Evolutionary conservation across 1,284 basidiomycete genomes (phyloP).

Genomic region (Uromyces viciae-fabae): DNA sequence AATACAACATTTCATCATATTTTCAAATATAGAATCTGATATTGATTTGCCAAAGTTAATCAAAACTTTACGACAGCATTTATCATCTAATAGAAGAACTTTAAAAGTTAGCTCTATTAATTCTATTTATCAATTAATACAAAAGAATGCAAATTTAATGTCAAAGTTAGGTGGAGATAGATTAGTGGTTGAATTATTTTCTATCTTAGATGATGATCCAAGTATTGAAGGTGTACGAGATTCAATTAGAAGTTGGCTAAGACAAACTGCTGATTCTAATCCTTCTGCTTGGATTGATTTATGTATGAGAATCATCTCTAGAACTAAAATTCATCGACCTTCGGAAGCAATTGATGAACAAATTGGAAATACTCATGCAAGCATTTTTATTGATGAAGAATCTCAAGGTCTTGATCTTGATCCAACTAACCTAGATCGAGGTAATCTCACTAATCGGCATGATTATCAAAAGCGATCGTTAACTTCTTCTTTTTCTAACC

Average conservation of each 20-base stretch:
- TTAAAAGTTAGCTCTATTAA: conserved; percentile 92
- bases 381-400: conserved; percentile 49
- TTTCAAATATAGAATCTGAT: conserved; percentile 77
- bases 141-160: conserved; percentile 86
- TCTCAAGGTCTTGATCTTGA: conserved; percentile 50
- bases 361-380: conserved; percentile 63
- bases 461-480: background rate
- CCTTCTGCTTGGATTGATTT: conserved; percentile 97
- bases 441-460: conserved; percentile 21
- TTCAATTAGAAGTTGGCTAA: conserved; percentile 90
- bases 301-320: conserved; percentile 91
- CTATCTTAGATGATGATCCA: conserved; percentile 87
- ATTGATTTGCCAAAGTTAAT: conserved; percentile 55
- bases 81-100: conserved; percentile 59
- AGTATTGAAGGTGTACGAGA: conserved; percentile 89
- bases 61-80: conserved; percentile 20
- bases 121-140: conserved; percentile 92
- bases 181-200: conserved; percentile 89
- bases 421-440: conserved; percentile 19
- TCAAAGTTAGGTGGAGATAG: conserved; percentile 88
- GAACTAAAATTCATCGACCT: conserved; percentile 50
- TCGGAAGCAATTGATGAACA: conserved; percentile 52
- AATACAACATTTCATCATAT: conserved; percentile 94
- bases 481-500: no score
- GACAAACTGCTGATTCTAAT: conserved; percentile 85